Evolutionary conservation across 305 asterid species (phyloP).

Genomic region (Fraxinus dipetala): DNA sequence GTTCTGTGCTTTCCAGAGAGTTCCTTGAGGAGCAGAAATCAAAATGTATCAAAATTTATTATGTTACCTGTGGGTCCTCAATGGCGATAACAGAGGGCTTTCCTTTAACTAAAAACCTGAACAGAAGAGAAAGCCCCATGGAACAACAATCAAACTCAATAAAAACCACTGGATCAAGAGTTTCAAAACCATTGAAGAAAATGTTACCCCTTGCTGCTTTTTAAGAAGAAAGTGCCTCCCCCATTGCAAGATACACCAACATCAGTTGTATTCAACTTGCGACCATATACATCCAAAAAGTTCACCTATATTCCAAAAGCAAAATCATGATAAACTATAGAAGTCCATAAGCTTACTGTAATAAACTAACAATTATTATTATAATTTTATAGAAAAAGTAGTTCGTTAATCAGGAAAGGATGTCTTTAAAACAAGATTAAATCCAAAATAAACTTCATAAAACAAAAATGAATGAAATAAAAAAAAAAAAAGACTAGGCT

Average conservation of each 20-base stretch:
- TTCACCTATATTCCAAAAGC: slow-evolving; percentile 49
- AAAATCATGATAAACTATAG: slow-evolving; percentile 16
- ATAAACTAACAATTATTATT: not conserved
- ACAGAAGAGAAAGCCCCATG: slow-evolving; percentile 23
- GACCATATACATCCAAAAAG: slow-evolving; percentile 84
- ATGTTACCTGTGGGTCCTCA: slow-evolving; percentile 87
- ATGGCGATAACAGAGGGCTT: slow-evolving; percentile 66
- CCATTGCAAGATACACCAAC: slow-evolving; percentile 90
- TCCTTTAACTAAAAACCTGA: slow-evolving; percentile 58
- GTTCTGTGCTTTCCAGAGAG: not conserved
- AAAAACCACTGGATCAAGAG: not conserved
- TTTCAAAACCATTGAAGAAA: slow-evolving; percentile 5
- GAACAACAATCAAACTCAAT: slow-evolving; percentile 8
- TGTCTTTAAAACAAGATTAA: not conserved
- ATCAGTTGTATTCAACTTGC: slow-evolving; percentile 73
- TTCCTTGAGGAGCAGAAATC: slow-evolving; percentile 14
- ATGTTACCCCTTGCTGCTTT: slow-evolving; percentile 68
- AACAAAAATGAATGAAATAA: not conserved
- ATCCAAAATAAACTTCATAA: not conserved
- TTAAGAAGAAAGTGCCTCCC: slow-evolving; percentile 66
- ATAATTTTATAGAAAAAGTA: not conserved
- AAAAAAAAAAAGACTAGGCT: not conserved
- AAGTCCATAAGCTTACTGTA: slow-evolving; percentile 5
- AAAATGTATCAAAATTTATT: slow-evolving; percentile 3
- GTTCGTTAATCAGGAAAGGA: not conserved